A percentile compares a stretch with the other conserved stretches of the same genome.
phyloP scores from a whole-genome alignment of 2,329 filamentous ascomycete genomes.

The Cordyceps fumosorosea region DNA sequence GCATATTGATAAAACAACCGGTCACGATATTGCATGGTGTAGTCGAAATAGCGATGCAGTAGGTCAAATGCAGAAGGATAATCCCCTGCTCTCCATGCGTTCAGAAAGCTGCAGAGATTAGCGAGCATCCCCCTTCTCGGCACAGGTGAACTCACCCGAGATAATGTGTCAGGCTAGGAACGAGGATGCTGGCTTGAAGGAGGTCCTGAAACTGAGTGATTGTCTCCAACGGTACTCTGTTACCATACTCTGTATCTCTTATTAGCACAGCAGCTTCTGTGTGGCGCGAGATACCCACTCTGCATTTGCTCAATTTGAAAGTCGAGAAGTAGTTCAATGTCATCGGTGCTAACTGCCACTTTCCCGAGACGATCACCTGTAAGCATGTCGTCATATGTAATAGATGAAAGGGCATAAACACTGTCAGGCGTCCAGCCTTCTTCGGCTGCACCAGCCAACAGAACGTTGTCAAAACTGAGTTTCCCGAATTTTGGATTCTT shows the following conservation, averaged over 20 bases:
- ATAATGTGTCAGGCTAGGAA: slow-evolving; percentile 71
- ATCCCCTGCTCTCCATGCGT: slow-evolving; percentile 87
- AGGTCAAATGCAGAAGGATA: slow-evolving; percentile 85
- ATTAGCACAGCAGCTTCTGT: slow-evolving; percentile 12
- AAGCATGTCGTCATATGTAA: slow-evolving; percentile 48
- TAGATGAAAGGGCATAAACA: slow-evolving; percentile 38
- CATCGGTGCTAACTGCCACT: slow-evolving; percentile 62
- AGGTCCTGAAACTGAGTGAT: slow-evolving; percentile 63
- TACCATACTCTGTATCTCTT: slow-evolving; percentile 56
- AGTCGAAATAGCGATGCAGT: slow-evolving; percentile 93
- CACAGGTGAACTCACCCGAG: slow-evolving; percentile 44
- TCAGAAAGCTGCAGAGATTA: slow-evolving; percentile 60
- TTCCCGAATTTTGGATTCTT: slow-evolving; percentile 55
- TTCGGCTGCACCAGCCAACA: slow-evolving; percentile 41
- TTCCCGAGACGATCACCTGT: slow-evolving; percentile 34
- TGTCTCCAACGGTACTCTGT: slow-evolving; percentile 68
- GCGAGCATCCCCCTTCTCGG: not conserved
- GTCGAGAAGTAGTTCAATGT: slow-evolving; percentile 73
- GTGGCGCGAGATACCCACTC: slow-evolving; percentile 40
- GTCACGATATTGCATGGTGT: slow-evolving; percentile 80
- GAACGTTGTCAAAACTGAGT: slow-evolving; percentile 51
- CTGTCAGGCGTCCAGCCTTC: slow-evolving; percentile 44
- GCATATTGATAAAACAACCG: slow-evolving; percentile 91
- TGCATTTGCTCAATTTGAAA: slow-evolving; percentile 88
- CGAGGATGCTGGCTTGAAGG: slow-evolving; percentile 57